These are phyloP conservation scores for Globisporangium cederbergense DNA, from an alignment of 352 stramenopile genomes.

Conservation along the genomic window DNA sequence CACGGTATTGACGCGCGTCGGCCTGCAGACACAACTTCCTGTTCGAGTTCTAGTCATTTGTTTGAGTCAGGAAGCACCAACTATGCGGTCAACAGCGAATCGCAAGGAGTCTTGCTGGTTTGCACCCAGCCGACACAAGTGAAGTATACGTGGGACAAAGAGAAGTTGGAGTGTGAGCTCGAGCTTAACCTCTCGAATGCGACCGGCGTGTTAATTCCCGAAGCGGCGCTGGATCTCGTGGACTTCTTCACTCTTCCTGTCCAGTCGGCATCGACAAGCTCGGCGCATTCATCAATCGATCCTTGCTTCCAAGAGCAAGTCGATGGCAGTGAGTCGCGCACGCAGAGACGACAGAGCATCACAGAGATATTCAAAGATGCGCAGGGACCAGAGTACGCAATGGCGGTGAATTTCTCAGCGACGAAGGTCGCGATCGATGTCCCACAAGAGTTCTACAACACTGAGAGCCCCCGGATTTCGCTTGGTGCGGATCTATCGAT, in stretches of 20 bases:
- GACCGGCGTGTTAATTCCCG: slow-evolving; percentile 49
- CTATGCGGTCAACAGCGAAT: neutral
- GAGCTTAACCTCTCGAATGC: slow-evolving; percentile 48
- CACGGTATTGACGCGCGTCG: neutral
- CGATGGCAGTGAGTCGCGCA: neutral
- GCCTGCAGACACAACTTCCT: neutral
- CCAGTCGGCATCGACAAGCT: slow-evolving; percentile 1
- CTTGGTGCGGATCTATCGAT: slow-evolving; percentile 57
- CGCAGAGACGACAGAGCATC: slow-evolving; percentile 42
- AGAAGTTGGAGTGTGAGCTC: slow-evolving; percentile 35
- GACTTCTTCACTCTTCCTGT: slow-evolving; percentile 57
- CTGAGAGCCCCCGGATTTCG: slow-evolving; percentile 38
- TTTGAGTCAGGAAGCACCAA: neutral
- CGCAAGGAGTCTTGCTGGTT: slow-evolving; percentile 30
- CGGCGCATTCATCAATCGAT: neutral
- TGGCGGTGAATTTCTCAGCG: slow-evolving; percentile 42
- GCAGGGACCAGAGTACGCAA: slow-evolving; percentile 38
- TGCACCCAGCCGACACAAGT: slow-evolving; percentile 41
- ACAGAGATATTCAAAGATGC: slow-evolving; percentile 46
- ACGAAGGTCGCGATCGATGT: slow-evolving; percentile 53
- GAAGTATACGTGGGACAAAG: slow-evolving; percentile 61
- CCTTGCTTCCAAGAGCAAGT: neutral
- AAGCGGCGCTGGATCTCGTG: slow-evolving; percentile 37
- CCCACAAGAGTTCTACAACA: slow-evolving; percentile 45
- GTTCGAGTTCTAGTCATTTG: neutral